phyloP scores from a whole-genome alignment of 208 protist species.

The Lotmaria passim region DNA sequence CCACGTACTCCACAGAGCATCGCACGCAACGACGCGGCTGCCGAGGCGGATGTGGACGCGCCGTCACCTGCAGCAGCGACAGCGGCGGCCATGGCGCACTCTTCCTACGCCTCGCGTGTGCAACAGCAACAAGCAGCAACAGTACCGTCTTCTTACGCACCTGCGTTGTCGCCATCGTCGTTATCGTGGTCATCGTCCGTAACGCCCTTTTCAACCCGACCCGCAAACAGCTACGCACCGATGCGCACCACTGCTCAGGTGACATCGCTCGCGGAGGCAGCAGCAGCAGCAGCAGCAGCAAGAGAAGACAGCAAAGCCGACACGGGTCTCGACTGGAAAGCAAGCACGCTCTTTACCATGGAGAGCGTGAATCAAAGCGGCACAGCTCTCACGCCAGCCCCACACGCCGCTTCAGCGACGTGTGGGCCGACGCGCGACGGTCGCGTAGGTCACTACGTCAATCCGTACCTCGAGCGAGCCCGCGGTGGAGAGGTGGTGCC shows the following conservation, averaged over 20 bases:
- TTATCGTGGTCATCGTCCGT: no score
- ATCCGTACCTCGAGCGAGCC: conserved; percentile 19
- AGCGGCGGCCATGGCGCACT: background rate
- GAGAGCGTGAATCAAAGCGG: no score
- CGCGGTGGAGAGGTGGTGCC: conserved; percentile 12
- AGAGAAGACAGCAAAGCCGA: background rate
- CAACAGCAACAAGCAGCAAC: background rate
- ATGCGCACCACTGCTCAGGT: background rate
- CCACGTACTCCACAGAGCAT: no score
- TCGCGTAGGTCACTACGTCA: conserved; percentile 1
- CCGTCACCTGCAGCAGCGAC: background rate
- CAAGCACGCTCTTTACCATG: no score
- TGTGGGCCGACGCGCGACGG: background rate
- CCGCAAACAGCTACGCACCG: conserved; percentile 5
- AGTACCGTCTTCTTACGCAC: background rate
- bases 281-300: background rate
- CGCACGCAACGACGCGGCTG: background rate
- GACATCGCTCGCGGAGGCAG: background rate
- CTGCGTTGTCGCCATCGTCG: background rate
- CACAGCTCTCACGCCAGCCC: no score
- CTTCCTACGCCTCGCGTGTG: background rate
- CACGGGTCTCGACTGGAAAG: no score
- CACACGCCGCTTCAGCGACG: no score
- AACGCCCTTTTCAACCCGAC: no score
- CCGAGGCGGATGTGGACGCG: background rate